Conservation (phyloP, 768 basidiomycete species). For the Agaricus blazei region DNA sequence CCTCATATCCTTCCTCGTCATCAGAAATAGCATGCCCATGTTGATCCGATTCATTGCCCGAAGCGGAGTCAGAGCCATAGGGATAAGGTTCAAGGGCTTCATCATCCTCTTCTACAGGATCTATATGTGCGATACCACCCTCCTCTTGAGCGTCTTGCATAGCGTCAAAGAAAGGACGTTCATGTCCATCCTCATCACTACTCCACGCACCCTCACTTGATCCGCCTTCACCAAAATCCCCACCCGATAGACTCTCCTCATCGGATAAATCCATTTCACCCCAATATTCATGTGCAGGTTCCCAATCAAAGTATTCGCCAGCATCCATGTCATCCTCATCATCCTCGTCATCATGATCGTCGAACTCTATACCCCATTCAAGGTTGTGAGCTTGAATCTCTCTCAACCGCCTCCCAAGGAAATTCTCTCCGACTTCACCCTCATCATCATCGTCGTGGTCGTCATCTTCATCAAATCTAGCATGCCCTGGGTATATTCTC, state of each 20-base stretch:
- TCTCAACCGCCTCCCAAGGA: slow-evolving; percentile 4
- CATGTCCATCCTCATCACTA: not conserved
- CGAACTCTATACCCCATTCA: slow-evolving; percentile 4
- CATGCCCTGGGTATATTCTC: slow-evolving; percentile 55
- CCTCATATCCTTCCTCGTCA: slow-evolving; percentile 5
- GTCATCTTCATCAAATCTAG: slow-evolving; percentile 17
- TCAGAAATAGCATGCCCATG: slow-evolving; percentile 24
- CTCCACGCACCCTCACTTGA: not conserved
- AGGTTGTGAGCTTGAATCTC: not conserved
- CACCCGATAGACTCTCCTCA: slow-evolving; percentile 1
- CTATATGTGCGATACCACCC: slow-evolving; percentile 11
- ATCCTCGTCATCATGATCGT: slow-evolving; percentile 9
- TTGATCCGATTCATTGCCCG: slow-evolving; percentile 17
- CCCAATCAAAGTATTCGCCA: not conserved
- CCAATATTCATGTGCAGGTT: not conserved
- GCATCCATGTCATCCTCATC: slow-evolving; percentile 6
- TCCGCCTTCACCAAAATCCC: not conserved
- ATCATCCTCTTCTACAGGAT: slow-evolving; percentile 14
- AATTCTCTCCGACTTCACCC: slow-evolving; percentile 9
- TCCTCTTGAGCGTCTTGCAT: not conserved
- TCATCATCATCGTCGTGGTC: slow-evolving; percentile 32
- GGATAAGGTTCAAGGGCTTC: not conserved
- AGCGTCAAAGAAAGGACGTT: not conserved
- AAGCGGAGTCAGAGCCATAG: slow-evolving; percentile 11
- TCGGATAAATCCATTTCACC: not conserved